These are phyloP conservation scores for Wakefieldia striispora DNA, from an alignment of 768 basidiomycete species.

Conservation along the genomic window DNA sequence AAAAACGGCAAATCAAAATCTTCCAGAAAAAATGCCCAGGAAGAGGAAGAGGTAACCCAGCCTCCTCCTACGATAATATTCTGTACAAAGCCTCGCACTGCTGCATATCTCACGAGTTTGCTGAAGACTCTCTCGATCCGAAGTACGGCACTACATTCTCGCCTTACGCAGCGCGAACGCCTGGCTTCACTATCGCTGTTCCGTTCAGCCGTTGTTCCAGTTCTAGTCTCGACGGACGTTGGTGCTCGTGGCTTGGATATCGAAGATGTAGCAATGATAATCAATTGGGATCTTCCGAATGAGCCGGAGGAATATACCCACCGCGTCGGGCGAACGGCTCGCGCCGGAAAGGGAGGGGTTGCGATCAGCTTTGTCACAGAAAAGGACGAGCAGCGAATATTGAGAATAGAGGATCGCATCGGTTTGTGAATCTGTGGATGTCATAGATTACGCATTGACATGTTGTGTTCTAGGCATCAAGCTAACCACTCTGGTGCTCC, in stretches of 20 bases:
- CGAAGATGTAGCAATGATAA: constrained; percentile 91
- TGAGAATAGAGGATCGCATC: constrained; percentile 83
- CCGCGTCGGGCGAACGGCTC: constrained; percentile 90
- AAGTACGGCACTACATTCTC: constrained; percentile 88
- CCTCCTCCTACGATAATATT: constrained; percentile 98
- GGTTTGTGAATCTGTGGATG: constrained; percentile 46
- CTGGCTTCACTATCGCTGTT: constrained; percentile 83
- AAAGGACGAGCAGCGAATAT: constrained; percentile 79
- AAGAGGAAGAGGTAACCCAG: constrained; percentile 56
- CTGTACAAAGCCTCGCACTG: constrained; percentile 79
- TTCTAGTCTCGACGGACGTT: constrained; percentile 93
- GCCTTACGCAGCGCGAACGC: constrained; percentile 89
- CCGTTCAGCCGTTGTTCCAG: constrained; percentile 81
- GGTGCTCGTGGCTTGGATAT: constrained; percentile 95
- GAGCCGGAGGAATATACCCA: constrained; percentile 95
- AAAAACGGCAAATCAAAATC: constrained; percentile 36
- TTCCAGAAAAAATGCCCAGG: constrained; percentile 30
- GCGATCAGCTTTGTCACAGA: constrained; percentile 96
- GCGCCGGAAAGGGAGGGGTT: constrained; percentile 84
- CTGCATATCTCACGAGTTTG: constrained; percentile 81
- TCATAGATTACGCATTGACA: background rate
- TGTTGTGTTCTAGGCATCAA: constrained; percentile 53
- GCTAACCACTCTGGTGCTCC: constrained; percentile 69
- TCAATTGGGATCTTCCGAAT: constrained; percentile 95
- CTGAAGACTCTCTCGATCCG: constrained; percentile 79